Conservation (phyloP, 2,329 filamentous ascomycete genomes). For the Cordyceps cicadae region DNA sequence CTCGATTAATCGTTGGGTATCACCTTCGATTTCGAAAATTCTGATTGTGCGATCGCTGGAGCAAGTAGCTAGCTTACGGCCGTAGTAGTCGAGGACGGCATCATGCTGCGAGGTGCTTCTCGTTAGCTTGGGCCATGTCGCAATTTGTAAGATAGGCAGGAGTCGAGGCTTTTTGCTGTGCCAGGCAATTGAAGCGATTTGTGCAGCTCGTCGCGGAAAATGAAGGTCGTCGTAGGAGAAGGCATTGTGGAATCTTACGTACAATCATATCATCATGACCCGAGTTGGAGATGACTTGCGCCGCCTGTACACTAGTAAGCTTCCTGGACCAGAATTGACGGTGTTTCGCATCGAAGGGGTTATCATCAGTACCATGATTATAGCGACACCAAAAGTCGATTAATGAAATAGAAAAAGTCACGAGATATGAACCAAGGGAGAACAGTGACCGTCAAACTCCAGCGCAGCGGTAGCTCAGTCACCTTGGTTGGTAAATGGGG, state of each 20-base stretch:
- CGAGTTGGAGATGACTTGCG: slow-evolving; percentile 38
- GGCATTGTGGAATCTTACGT: slow-evolving; percentile 36
- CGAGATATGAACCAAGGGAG: neutral
- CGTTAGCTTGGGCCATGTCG: slow-evolving; percentile 13
- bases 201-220: neutral
- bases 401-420: neutral
- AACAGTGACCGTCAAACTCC: neutral
- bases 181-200: neutral
- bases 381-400: neutral
- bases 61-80: slow-evolving; percentile 89
- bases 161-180: neutral
- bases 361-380: slow-evolving; percentile 11
- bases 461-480: neutral
- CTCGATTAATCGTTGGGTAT: slow-evolving; percentile 80
- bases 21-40: slow-evolving; percentile 96
- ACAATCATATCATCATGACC: slow-evolving; percentile 99
- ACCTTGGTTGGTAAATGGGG: slow-evolving; percentile 3
- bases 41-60: slow-evolving; percentile 98
- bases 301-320: slow-evolving; percentile 22
- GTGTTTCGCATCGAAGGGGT: too few relatives aligned
- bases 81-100: slow-evolving; percentile 97
- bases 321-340: neutral
- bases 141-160: neutral
- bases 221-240: neutral
- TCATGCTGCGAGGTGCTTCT: slow-evolving; percentile 59